phyloP scores from a whole-genome alignment of 768 basidiomycete species.

The Boletales sp. region DNA sequence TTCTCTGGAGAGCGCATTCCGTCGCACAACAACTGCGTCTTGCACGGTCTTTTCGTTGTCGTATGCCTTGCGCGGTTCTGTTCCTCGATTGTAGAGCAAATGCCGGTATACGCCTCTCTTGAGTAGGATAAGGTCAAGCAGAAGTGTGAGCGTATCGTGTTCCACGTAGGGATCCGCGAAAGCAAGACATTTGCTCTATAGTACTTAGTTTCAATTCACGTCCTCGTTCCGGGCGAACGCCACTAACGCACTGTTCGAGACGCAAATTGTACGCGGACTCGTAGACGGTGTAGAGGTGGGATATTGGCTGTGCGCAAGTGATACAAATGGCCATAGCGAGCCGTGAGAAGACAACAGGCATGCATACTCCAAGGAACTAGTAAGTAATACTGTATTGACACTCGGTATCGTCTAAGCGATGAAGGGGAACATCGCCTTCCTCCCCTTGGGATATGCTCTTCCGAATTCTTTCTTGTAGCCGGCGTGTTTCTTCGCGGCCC shows the following conservation, averaged over 20 bases:
- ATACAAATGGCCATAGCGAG: slow-evolving; percentile 70
- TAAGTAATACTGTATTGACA: too few species aligned
- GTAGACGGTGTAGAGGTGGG: slow-evolving; percentile 79
- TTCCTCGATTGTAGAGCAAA: slow-evolving; percentile 75
- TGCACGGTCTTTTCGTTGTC: slow-evolving; percentile 10
- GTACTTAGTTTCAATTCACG: slow-evolving; percentile 4
- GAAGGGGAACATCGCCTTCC: slow-evolving; percentile 82
- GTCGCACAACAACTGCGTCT: not conserved
- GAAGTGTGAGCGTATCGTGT: slow-evolving; percentile 67
- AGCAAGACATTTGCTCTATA: slow-evolving; percentile 53
- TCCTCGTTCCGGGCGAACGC: not conserved
- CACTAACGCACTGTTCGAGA: slow-evolving; percentile 79
- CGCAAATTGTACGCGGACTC: slow-evolving; percentile 73
- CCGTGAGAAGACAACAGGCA: too few species aligned
- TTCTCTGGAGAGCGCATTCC: slow-evolving; percentile 18
- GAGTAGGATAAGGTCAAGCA: slow-evolving; percentile 78
- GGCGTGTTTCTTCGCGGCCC: slow-evolving; percentile 90
- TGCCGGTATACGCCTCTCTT: slow-evolving; percentile 82
- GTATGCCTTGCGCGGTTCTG: slow-evolving; percentile 51
- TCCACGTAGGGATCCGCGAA: slow-evolving; percentile 90
- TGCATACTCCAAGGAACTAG: too few species aligned
- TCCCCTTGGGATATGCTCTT: slow-evolving; percentile 66
- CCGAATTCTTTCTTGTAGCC: slow-evolving; percentile 94
- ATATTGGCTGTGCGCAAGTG: slow-evolving; percentile 60
- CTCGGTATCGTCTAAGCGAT: slow-evolving; percentile 15